These are phyloP conservation scores for Psilocybe cyanescens DNA, from an alignment of 768 basidiomycete genomes.

Conservation along the genomic window DNA sequence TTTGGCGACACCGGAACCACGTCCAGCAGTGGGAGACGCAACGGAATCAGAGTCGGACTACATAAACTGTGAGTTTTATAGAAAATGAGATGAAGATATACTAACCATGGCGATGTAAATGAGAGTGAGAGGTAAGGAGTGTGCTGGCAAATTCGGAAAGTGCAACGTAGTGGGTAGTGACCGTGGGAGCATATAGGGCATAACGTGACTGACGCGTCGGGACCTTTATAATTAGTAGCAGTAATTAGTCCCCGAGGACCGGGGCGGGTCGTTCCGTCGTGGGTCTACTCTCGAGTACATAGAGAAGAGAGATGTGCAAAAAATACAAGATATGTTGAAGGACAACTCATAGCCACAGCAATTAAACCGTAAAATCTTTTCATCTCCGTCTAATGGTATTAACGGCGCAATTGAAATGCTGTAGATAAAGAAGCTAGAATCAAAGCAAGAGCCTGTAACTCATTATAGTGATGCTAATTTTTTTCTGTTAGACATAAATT, in stretches of 20 bases:
- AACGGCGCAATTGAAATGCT: not conserved
- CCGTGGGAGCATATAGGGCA: slow-evolving; percentile 28
- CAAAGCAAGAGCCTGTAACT: too few relatives aligned
- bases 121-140: slow-evolving; percentile 23
- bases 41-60: slow-evolving; percentile 82
- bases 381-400: not conserved
- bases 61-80: slow-evolving; percentile 1
- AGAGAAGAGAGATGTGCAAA: not conserved
- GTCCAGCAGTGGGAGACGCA: slow-evolving; percentile 44
- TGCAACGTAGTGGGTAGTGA: slow-evolving; percentile 29
- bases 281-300: too few relatives aligned
- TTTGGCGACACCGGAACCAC: slow-evolving; percentile 59
- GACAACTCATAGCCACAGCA: too few relatives aligned
- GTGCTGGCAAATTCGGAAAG: slow-evolving; percentile 34
- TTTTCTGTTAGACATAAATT: too few relatives aligned
- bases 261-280: not conserved
- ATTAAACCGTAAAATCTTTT: too few relatives aligned
- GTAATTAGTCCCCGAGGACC: not conserved
- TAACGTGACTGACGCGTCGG: slow-evolving; percentile 37
- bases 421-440: too few relatives aligned
- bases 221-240: not conserved
- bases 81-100: slow-evolving; percentile 1
- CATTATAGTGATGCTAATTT: too few relatives aligned
- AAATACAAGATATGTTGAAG: not conserved
- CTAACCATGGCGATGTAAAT: slow-evolving; percentile 41